These are phyloP conservation scores for Lachancea mirantina DNA, from an alignment of 805 yeast genomes.

Conservation along the genomic window DNA sequence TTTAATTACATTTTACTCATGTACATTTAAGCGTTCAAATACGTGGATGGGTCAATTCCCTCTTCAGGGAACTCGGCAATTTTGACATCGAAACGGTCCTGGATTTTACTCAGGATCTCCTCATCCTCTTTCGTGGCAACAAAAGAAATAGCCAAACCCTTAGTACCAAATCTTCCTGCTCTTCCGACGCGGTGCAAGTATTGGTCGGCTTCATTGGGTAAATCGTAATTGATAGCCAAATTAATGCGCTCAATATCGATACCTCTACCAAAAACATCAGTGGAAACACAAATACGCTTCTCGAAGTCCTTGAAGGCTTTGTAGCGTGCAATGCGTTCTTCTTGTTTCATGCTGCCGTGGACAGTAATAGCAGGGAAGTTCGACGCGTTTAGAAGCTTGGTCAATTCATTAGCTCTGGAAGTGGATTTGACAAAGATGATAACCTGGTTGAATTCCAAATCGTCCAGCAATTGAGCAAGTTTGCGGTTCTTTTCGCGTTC, in stretches of 20 bases:
- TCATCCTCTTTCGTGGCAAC: slow-evolving; percentile 83
- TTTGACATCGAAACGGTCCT: slow-evolving; percentile 95
- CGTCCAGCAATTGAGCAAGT: slow-evolving; percentile 85
- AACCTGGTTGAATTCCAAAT: slow-evolving; percentile 95
- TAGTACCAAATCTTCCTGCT: slow-evolving; percentile 99
- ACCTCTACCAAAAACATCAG: slow-evolving; percentile 99
- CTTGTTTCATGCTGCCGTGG: slow-evolving; percentile 92
- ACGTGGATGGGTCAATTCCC: slow-evolving; percentile 95
- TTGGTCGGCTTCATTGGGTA: slow-evolving; percentile 95
- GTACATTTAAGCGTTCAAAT: slow-evolving; percentile 77
- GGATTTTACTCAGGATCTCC: slow-evolving; percentile 84
- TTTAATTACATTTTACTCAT: no score
- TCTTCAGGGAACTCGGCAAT: slow-evolving; percentile 93
- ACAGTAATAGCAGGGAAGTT: slow-evolving; percentile 97
- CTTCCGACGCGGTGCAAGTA: slow-evolving; percentile 99
- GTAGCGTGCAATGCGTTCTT: slow-evolving; percentile 95
- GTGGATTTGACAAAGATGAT: slow-evolving; percentile 92
- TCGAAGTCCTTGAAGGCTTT: slow-evolving; percentile 95
- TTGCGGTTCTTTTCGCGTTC: slow-evolving; percentile 92
- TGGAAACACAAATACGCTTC: slow-evolving; percentile 96
- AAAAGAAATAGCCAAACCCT: slow-evolving; percentile 92
- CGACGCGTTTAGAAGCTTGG: slow-evolving; percentile 80
- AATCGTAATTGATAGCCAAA: slow-evolving; percentile 94
- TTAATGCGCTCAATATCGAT: slow-evolving; percentile 98
- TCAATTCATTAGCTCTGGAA: slow-evolving; percentile 85